Evolutionary conservation across 345 rosid species (phyloP), one percentile per base, ranked within the genome.

Genomic region (Fremontodendron californicum): DNA sequence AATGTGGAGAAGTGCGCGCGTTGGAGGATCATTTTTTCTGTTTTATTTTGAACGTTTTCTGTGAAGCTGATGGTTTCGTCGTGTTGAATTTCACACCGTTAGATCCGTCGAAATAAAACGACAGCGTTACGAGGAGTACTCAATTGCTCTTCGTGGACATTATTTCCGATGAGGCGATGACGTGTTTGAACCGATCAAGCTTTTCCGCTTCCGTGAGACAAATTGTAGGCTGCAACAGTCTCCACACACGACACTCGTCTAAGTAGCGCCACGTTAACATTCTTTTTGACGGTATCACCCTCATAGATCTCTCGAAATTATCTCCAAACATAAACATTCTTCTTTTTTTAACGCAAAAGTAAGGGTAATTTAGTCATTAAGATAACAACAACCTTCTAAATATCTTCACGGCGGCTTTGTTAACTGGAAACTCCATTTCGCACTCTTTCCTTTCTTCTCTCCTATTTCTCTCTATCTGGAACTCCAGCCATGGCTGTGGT

Each of bases 401-500:
- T 87, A 85, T 82, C 88, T 78, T 23, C 78, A 16, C 48, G 43
- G n/a, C 52, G 43, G 78, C 33, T 70, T 60, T 75, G 73, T 62
- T 62, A 15, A 55, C 27, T 18, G 62, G 79, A 62, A 62, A 45
- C 66, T 73, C 78, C 76, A 42, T 71, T 75, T 74, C 78, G 39
- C 73, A 35, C 60, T 15, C 27, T 21, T 4, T 3, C 25, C 40
- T 11, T 35, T 66, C 75, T 70, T 29, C 66, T 52, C 75, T 73
- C 74, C n/a, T n/a, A n/a, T n/a, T n/a, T 65, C 64, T 61, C 75
- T 58, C 66, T 54, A 52, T 27, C 58, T 72, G 58, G 18, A 11
- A 31, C 68, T 15, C 52, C 77, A 52, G 33, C 65, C 57, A 92
- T 92, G 97, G 96, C 96, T 52, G 89, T 88, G 64, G 92, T 92